A percentile compares a stretch with the other conserved stretches of the same genome.
phyloP scores from a whole-genome alignment of 805 yeast species.

The Wickerhamiella siamensis region DNA sequence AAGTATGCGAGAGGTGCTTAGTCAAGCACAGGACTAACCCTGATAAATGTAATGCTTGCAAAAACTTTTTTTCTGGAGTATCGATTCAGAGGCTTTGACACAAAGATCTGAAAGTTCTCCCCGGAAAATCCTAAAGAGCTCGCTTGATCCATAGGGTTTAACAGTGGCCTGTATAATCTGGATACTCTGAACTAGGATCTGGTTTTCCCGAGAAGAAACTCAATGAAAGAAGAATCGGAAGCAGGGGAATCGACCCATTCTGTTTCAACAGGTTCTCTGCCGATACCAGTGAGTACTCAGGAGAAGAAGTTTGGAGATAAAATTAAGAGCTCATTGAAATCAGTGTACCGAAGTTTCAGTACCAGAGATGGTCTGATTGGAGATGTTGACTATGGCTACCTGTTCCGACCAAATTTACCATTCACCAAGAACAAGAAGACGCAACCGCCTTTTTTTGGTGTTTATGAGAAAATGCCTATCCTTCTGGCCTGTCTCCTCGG shows the following conservation, averaged over 20 bases:
- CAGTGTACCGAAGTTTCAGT: slow-evolving; percentile 29
- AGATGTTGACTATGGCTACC: slow-evolving; percentile 65
- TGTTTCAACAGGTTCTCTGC: neutral
- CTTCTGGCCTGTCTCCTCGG: slow-evolving; percentile 61
- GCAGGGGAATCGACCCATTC: neutral
- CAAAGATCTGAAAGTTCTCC: neutral
- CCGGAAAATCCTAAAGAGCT: too few relatives aligned
- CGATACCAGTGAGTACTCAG: neutral
- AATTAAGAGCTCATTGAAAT: slow-evolving; percentile 2
- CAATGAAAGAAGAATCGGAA: neutral
- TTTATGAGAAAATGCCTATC: slow-evolving; percentile 69
- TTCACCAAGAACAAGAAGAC: slow-evolving; percentile 42
- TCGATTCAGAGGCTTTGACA: neutral
- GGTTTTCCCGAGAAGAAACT: too few relatives aligned
- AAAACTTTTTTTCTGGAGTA: neutral
- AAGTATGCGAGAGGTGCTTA: too few relatives aligned
- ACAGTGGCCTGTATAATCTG: too few relatives aligned
- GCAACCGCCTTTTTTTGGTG: slow-evolving; percentile 57
- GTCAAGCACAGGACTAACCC: too few relatives aligned
- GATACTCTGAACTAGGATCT: too few relatives aligned
- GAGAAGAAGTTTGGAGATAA: neutral
- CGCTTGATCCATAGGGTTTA: too few relatives aligned
- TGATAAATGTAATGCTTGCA: too few relatives aligned
- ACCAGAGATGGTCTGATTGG: slow-evolving; percentile 77
- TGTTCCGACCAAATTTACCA: slow-evolving; percentile 72